phyloP scores from a whole-genome alignment of 2,329 filamentous ascomycete genomes.

The Pseudocercospora macadamiae region DNA sequence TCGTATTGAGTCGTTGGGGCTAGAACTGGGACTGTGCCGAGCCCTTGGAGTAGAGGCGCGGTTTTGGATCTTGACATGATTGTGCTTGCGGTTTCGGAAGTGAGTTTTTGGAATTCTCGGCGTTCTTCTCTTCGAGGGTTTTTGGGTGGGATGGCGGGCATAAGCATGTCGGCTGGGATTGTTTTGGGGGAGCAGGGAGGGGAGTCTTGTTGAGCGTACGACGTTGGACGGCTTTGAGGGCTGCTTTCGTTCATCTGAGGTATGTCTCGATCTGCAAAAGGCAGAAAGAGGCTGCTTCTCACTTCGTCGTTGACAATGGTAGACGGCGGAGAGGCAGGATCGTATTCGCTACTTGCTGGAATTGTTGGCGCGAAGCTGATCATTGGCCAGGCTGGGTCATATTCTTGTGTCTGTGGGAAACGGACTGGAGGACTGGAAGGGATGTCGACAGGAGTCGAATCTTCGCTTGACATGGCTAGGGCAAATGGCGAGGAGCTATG shows the following conservation, averaged over 20 bases:
- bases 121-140: slow-evolving; percentile 19
- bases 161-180: slow-evolving; percentile 20
- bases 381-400: slow-evolving; percentile 34
- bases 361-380: slow-evolving; percentile 18
- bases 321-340: slow-evolving; percentile 34
- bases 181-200: slow-evolving; percentile 46
- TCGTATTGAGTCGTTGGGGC: slow-evolving; percentile 17
- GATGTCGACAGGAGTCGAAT: slow-evolving; percentile 18
- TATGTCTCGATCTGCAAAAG: slow-evolving; percentile 19
- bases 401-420: slow-evolving; percentile 26
- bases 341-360: slow-evolving; percentile 31
- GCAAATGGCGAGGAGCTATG: slow-evolving; percentile 26
- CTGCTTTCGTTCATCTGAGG: too few species aligned
- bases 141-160: slow-evolving; percentile 9
- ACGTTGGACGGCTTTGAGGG: too few species aligned
- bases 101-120: slow-evolving; percentile 20
- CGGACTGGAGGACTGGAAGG: slow-evolving; percentile 34
- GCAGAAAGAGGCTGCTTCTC: slow-evolving; percentile 27
- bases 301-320: slow-evolving; percentile 17
- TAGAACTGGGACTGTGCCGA: slow-evolving; percentile 31
- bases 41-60: slow-evolving; percentile 18
- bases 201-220: slow-evolving; percentile 36
- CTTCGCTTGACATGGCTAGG: slow-evolving; percentile 19
- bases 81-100: slow-evolving; percentile 37
- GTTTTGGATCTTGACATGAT: slow-evolving; percentile 31